Base-by-base conservation (phyloP, 2,329 filamentous ascomycete species). In the Paradendryphiella salina region DNA sequence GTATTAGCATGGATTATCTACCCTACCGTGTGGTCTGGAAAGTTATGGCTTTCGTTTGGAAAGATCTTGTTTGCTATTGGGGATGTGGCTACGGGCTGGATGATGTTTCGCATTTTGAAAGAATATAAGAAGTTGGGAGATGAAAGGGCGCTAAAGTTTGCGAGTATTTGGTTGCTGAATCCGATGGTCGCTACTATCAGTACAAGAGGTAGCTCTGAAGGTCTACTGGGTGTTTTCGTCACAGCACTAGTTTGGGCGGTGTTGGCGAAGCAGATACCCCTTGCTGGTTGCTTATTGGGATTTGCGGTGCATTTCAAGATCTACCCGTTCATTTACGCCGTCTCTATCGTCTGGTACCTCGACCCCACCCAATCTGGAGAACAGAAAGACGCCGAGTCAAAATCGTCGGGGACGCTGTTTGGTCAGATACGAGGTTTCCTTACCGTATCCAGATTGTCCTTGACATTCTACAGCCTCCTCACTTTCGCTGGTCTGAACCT, bases 131-230 rank as follows among this genome's bases (percentile, higher is more conserved):
- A 61, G 2, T 71, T 73, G 68, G 46, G 59, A 51, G 71, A 72
- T 46, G 66, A 63, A 59, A 64, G 60, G 50, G 90, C 90, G 1
- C 77, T 92, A 54, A 85, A 82, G 54, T 96, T 89, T 65, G 88
- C 92, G 0, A 85, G 86, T 59, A 87, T 96, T 32, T 99, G 94
- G 94, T 77, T 97, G 54, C 81, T 96, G 68, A 99, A 99, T 66
- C 94, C 94, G 0, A 97, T 99, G 92, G 94, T 97, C 8, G 94
- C 94, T 0, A 90, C 91, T 31, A 99, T 99, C 66, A 96, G 90
- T 74, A 97, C 94, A 10, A 80, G 94, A 40, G 94, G 94, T 11
- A 96, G 92, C 75, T 94, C 91, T 0, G 94, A 99, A 74, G 94
- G 94, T 0, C 71, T 99, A 10, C 75, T 99, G 6, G 91, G 90